A percentile compares a stretch with the other conserved stretches of the same genome.
These are phyloP conservation scores for Fusarium aywerte DNA, from an alignment of 2,329 filamentous ascomycete genomes.

Conservation along the genomic window DNA sequence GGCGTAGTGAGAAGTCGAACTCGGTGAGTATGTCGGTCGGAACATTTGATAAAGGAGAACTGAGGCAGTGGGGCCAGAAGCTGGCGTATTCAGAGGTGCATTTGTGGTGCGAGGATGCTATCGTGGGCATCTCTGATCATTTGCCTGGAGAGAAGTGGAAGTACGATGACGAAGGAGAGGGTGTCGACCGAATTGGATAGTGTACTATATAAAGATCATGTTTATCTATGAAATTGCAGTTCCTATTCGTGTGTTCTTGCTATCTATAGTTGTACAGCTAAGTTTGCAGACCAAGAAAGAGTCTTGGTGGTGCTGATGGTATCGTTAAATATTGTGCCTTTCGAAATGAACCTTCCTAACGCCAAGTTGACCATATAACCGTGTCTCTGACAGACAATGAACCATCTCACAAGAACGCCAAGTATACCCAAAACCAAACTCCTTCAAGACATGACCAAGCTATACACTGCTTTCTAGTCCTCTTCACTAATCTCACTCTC, in stretches of 20 bases:
- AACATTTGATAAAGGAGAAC: conserved; percentile 57
- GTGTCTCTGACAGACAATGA: conserved; percentile 2
- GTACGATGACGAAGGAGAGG: conserved; percentile 38
- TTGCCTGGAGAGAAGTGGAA: conserved; percentile 46
- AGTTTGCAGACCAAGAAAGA: background rate
- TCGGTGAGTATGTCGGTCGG: conserved; percentile 55
- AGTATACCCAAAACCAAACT: conserved; percentile 8
- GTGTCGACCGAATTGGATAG: conserved; percentile 31
- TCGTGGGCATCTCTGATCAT: conserved; percentile 61
- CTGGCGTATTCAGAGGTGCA: conserved; percentile 55
- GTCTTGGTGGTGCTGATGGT: conserved; percentile 19
- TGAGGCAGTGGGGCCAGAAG: conserved; percentile 54
- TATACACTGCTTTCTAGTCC: conserved; percentile 56
- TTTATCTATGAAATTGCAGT: conserved; percentile 4
- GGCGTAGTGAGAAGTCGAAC: conserved; percentile 50
- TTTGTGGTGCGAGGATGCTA: conserved; percentile 57
- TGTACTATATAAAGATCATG: background rate
- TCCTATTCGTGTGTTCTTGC: background rate
- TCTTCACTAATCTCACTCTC: conserved; percentile 76
- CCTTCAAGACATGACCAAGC: background rate
- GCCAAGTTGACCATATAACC: conserved; percentile 12
- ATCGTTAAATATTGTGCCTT: conserved; percentile 27
- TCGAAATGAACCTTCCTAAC: conserved; percentile 19
- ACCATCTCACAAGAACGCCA: conserved; percentile 17
- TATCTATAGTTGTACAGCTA: conserved; percentile 5